Percentiles rank a stretch among this genome's conserved stretches.
These are phyloP conservation scores for Drechmeria coniospora DNA, from an alignment of 2,329 filamentous ascomycete species.

Conservation along the genomic window DNA sequence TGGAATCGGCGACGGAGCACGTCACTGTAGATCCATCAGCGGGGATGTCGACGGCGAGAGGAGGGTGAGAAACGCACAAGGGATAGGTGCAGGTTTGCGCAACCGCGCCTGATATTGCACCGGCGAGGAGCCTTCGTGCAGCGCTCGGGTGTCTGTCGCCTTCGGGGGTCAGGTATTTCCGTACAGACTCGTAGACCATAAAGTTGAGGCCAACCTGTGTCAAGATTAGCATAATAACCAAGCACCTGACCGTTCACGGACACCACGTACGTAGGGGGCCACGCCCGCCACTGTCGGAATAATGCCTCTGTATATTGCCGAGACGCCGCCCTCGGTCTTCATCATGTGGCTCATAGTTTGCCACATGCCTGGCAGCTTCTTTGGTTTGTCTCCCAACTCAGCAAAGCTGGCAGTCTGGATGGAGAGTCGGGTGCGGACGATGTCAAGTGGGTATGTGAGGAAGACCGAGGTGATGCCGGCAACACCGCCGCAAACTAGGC, in stretches of 20 bases:
- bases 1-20: constrained; percentile 89
- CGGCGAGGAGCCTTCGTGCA: constrained; percentile 69
- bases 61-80: constrained; percentile 49
- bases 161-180: constrained; percentile 70
- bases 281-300: constrained; percentile 88
- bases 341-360: constrained; percentile 72
- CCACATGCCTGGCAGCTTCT: constrained; percentile 84
- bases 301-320: constrained; percentile 86
- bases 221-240: constrained; percentile 5
- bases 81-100: constrained; percentile 98
- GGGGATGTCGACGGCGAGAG: accelerated
- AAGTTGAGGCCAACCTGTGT: constrained; percentile 86
- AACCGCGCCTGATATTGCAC: constrained; percentile 87
- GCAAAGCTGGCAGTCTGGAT: constrained; percentile 97
- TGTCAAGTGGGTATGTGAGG: constrained; percentile 91
- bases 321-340: constrained; percentile 70
- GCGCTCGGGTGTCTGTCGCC: constrained; percentile 73
- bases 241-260: not conserved
- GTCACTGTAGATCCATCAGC: constrained; percentile 40
- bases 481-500: constrained; percentile 76
- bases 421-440: constrained; percentile 85
- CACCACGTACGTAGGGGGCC: constrained; percentile 61
- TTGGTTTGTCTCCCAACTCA: constrained; percentile 47
- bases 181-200: constrained; percentile 89
- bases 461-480: constrained; percentile 93